phyloP scores from a whole-genome alignment of 345 rosid genomes.

The Alliaria petiolata region DNA sequence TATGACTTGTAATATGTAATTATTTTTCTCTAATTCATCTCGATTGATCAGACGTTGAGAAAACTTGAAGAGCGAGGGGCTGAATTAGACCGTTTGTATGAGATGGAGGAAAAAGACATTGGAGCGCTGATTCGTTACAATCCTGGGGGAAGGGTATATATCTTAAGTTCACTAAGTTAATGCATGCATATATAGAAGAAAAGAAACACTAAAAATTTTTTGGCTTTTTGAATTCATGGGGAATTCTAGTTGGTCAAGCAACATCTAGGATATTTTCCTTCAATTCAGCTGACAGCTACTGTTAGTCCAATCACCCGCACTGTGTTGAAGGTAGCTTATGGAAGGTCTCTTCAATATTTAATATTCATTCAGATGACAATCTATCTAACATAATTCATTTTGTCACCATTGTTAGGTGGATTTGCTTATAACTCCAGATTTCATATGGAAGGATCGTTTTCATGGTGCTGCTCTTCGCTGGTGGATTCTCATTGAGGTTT shows the following conservation, averaged over 20 bases:
- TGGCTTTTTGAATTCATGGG: conserved; percentile 17
- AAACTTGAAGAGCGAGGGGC: conserved; percentile 94
- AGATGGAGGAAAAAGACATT: conserved; percentile 94
- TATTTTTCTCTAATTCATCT: conserved; percentile 20
- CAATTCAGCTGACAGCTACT: conserved; percentile 74
- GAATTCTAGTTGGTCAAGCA: conserved; percentile 75
- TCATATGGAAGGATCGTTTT: conserved; percentile 90
- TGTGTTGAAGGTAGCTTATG: conserved; percentile 74
- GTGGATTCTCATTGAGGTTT: conserved; percentile 98
- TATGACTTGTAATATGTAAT: conserved; percentile 5
- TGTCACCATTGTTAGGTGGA: conserved; percentile 57
- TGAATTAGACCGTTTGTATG: conserved; percentile 75
- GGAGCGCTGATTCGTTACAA: conserved; percentile 91
- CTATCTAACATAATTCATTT: conserved; percentile 4
- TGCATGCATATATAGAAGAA: neutral
- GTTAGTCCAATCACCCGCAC: conserved; percentile 98
- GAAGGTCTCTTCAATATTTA: neutral
- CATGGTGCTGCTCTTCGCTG: conserved; percentile 89
- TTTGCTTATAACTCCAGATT: conserved; percentile 78
- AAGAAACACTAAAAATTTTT: conserved; percentile 12
- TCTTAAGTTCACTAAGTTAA: conserved; percentile 15
- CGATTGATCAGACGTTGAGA: conserved; percentile 60
- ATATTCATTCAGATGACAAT: neutral
- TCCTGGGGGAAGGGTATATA: conserved; percentile 82
- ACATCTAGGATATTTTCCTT: conserved; percentile 77